Conservation (phyloP, 176 grass and related monocot species). For the Musa itinerans region DNA sequence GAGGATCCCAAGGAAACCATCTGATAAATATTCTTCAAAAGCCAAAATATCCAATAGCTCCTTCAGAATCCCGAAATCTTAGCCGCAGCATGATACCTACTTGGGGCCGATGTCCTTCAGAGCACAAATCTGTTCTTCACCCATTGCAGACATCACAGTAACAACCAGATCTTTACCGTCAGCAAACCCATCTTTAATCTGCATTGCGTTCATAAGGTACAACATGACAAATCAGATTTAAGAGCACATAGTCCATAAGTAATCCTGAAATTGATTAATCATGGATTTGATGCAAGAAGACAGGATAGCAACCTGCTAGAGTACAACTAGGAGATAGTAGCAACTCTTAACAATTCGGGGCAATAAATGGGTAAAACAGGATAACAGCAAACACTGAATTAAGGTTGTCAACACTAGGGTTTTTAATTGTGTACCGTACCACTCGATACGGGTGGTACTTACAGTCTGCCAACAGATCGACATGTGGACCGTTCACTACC, state of each 20-base stretch:
- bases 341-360: too few relatives aligned
- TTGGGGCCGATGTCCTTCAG: background rate
- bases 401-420: too few relatives aligned
- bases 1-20: background rate
- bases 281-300: too few relatives aligned
- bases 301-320: too few relatives aligned
- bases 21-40: background rate
- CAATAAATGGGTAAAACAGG: too few relatives aligned
- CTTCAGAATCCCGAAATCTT: background rate
- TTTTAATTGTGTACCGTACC: too few relatives aligned
- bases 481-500: too few relatives aligned
- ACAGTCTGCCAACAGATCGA: too few relatives aligned
- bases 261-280: too few relatives aligned
- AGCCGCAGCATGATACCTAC: background rate
- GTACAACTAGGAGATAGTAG: too few relatives aligned
- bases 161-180: background rate
- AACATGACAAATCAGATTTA: background rate
- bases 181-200: background rate
- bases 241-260: background rate
- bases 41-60: background rate
- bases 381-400: too few relatives aligned
- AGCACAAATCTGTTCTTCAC: background rate
- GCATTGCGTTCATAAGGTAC: background rate
- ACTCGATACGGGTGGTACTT: too few relatives aligned
- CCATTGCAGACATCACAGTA: background rate